Evolutionary conservation across 225 moss, liverwort and hornwort species (phyloP), one percentile per base, ranked within the genome.

Genomic region (Pseudoscleropodium purum): DNA sequence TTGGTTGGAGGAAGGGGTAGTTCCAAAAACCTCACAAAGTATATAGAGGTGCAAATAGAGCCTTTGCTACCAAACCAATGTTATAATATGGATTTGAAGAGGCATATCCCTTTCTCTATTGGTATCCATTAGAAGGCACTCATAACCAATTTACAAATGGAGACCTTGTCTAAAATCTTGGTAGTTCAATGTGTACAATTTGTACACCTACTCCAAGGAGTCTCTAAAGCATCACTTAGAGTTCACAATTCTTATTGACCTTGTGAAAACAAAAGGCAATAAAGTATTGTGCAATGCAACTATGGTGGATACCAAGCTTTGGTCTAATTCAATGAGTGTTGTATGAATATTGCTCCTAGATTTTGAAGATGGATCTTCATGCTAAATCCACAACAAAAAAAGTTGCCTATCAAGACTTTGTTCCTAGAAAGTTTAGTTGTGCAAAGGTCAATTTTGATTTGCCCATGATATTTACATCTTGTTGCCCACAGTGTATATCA

Each of bases 341-440:
- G 13, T 5, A 30, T 5, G 19, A 62, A 15, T 61, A 17, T 62
- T 81, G 13, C 34, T n/a, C 49, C 49, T 49, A 49, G 49, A 49
- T 65, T 65, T 33, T 33, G 34, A 65, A 34, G 34, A 34, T 65
- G 18, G 18, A 1, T 17, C 33, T 65, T 65, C 15, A 65, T 31
- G 7, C 8, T 15, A 7, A 33, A 33, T 1, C 9, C 1, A 18
- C 34, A 17, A 34, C 2, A 34, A 65, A 64, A 2, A 64, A 17
- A 18, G 12, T 3, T 17, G 9, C 12, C 0, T 4, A 36, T 2
- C 2, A 1, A 3, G 20, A 11, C 11, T 37, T 0, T 37, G 4
- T 68, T 67, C 13, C 7, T 30, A 6, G 23, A 6, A 75, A 79
- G 26, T 5, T 14, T 0, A 37, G 0, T 1, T 2, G 0, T 56